Evolutionary conservation across 164 flowering plant genomes (phyloP).

Genomic region (Berberis thunbergii): DNA sequence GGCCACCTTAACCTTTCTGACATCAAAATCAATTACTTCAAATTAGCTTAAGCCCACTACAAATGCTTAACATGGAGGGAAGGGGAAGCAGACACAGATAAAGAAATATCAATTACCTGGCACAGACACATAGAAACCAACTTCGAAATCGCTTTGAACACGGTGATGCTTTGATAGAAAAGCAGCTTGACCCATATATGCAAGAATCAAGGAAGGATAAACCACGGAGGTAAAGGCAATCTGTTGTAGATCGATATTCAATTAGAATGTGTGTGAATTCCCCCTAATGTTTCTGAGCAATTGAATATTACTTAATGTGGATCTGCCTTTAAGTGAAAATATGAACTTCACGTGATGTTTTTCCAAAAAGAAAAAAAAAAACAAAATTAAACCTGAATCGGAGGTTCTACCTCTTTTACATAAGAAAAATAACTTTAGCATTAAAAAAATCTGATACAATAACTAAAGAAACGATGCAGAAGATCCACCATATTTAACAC

Average conservation of each 20-base stretch:
- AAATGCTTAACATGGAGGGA: background rate
- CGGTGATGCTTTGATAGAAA: conserved; percentile 61
- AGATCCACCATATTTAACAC: no score
- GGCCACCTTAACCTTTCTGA: conserved; percentile 75
- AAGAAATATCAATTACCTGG: conserved; percentile 42
- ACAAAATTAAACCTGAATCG: no score
- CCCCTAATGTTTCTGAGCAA: no score
- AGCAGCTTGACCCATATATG: conserved; percentile 96
- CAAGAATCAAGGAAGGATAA: conserved; percentile 77
- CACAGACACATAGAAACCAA: conserved; percentile 84
- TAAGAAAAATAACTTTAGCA: no score
- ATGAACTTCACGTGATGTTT: no score
- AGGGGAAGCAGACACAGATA: background rate
- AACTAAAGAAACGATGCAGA: no score
- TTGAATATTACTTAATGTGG: no score
- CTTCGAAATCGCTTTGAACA: conserved; percentile 23
- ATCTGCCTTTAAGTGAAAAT: no score
- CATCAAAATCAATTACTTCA: conserved; percentile 2
- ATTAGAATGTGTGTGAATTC: background rate
- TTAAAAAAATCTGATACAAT: no score
- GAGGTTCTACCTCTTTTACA: no score
- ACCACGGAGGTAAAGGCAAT: conserved; percentile 80
- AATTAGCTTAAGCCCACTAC: background rate
- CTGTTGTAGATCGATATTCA: conserved; percentile 27
- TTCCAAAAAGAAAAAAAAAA: no score